Base-by-base conservation (phyloP, 768 basidiomycete genomes). In the Leucosporidium scottii region DNA sequence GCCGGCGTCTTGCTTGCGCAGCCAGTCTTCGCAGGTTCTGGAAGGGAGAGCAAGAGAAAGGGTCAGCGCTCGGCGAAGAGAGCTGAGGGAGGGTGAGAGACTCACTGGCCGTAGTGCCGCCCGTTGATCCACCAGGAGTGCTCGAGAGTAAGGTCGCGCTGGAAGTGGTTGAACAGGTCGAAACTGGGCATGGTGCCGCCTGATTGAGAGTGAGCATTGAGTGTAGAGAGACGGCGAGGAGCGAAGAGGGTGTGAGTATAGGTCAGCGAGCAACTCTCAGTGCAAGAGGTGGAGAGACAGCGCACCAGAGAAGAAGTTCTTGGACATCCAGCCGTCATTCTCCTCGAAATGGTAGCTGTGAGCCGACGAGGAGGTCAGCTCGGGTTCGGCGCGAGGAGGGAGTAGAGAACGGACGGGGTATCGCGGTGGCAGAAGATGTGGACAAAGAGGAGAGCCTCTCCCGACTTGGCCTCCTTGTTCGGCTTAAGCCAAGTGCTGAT, bases 101-200 rank as follows among this genome's bases (percentile, higher is more conserved):
- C 39, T 44, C 3, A 44, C 27, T 81, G 82, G 12, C 83, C 83
- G 73, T 88, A 88, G 76, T 88, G 84, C 21, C 77, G 82, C 5
- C 87, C 87, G 64, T 84, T 81, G 53, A 89, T 70, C 73, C 82
- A 88, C 83, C 84, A 85, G 70, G 83, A 86, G 50, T 81, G 79
- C 30, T 85, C 65, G 15, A 87, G 80, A 4, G 82, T 83, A 36
- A 88, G 75, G 71, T 88, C 83, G 50, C 81, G 79, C 73, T 87
- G 87, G 79, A 88, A 87, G 75, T 87, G 86, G 59, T 84, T 82
- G 44, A 85, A 78, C n/a, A 85, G 79, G 69, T 86, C 85, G 73
- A 84, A 82, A 1, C 86, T 87, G 34, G 84, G 83, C 86, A 87
- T 88, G 1, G 86, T 88, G 12, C 87, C 86, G n/a, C 86, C 84